These are phyloP conservation scores for Camelina sativa DNA, from an alignment of 345 rosid genomes.

Conservation along the genomic window DNA sequence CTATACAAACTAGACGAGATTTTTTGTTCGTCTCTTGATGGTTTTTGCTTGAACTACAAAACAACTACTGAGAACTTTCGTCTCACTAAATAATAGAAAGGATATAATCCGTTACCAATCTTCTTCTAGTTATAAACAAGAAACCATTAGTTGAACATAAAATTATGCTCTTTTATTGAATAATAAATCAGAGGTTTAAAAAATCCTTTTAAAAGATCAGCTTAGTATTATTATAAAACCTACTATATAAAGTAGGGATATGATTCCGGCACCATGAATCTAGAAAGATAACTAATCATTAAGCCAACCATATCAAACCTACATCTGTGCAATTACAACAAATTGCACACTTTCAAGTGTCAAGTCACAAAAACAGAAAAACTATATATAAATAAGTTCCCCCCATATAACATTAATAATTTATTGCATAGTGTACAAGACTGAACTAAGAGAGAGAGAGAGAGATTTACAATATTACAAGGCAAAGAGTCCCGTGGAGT, in stretches of 20 bases:
- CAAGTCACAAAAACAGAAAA: too few species aligned
- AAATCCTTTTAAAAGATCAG: not conserved
- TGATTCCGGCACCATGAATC: not conserved
- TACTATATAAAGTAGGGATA: not conserved
- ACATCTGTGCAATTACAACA: conserved; percentile 6
- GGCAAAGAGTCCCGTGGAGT: conserved; percentile 57
- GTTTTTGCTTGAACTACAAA: too few species aligned
- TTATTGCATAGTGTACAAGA: not conserved
- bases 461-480: conserved; percentile 41
- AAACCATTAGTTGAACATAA: not conserved
- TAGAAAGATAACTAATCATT: conserved; percentile 5
- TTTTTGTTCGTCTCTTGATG: too few species aligned
- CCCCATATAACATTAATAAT: not conserved
- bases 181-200: not conserved
- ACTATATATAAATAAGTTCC: too few species aligned
- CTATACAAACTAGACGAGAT: too few species aligned
- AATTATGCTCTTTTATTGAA: not conserved
- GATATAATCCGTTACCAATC: not conserved
- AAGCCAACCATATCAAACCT: conserved; percentile 1
- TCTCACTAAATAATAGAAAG: too few species aligned
- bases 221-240: not conserved
- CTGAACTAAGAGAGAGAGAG: conserved; percentile 4
- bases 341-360: not conserved
- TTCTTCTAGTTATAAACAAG: not conserved
- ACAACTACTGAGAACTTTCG: too few species aligned